Conservation (phyloP, 2,329 filamentous ascomycete species). For the Cladophialophora psammophila region DNA sequence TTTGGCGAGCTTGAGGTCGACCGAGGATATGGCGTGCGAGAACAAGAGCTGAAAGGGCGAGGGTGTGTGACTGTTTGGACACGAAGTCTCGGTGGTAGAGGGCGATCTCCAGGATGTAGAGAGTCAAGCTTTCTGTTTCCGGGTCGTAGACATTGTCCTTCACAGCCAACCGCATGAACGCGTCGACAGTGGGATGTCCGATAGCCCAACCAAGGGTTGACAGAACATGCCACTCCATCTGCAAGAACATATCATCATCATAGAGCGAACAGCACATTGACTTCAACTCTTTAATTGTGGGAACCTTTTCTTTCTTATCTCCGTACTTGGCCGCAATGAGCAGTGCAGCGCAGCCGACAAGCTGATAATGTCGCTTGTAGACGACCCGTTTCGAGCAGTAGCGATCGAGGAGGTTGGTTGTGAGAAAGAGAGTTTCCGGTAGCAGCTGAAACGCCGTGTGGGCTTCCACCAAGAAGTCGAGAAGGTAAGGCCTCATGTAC, state of each 20-base stretch:
- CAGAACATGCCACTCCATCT: conserved; percentile 99
- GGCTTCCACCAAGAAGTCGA: conserved; percentile 97
- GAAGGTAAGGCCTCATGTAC: conserved; percentile 98
- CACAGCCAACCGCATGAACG: conserved; percentile 87
- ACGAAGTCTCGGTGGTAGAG: conserved; percentile 98
- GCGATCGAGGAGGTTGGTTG: conserved; percentile 93
- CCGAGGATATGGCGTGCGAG: conserved; percentile 86
- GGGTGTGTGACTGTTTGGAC: conserved; percentile 85
- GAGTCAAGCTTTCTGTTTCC: conserved; percentile 92
- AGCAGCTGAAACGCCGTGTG: conserved; percentile 93
- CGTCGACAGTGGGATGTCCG: conserved; percentile 94
- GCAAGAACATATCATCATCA: conserved; percentile 99
- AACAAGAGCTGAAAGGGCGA: conserved; percentile 86
- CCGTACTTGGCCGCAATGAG: conserved; percentile 98
- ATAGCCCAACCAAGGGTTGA: conserved; percentile 97
- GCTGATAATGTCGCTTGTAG: conserved; percentile 98
- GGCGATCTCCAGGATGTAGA: conserved; percentile 93
- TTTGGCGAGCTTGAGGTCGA: conserved; percentile 76
- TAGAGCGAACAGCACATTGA: conserved; percentile 99
- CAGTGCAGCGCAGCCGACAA: conserved; percentile 94
- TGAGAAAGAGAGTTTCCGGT: conserved; percentile 93
- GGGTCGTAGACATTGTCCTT: conserved; percentile 77
- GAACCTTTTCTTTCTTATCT: conserved; percentile 98
- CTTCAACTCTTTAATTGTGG: conserved; percentile 94
- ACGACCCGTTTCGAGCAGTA: conserved; percentile 98